Evolutionary conservation across 2,329 filamentous ascomycete genomes (phyloP), one percentile per base, ranked within the genome.

Genomic region (Pestalotiopsis sp.): DNA sequence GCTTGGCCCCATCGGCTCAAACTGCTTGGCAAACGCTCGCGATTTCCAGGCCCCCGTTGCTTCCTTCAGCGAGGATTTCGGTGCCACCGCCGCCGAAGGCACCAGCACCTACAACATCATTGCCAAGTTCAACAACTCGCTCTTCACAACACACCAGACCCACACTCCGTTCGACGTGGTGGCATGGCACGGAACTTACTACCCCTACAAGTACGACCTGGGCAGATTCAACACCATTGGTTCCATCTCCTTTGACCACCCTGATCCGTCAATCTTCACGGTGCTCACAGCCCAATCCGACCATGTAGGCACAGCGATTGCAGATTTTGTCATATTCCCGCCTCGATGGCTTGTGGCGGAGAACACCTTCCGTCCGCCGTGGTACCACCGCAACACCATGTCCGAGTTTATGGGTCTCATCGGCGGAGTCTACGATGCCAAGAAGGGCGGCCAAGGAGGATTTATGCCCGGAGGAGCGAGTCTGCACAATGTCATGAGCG

Each of bases 141-240:
- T 92, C 61, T 92, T 91, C 78, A 81, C 83, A 17, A 87, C 88
- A 27, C 84, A 80, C 61, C 90, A 92, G 77, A 79, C 84, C 6
- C 90, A 92, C 76, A 89, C 87, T 0, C 90, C 90, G 0, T 92
- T 91, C 74, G 90, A 92, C 72, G 85, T 92, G 3, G 90, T 92
- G 13, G 89, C 89, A n/a, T 92, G 90, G 90, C 90, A 92, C 73
- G 90, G 90, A 20, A 90, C 87, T 69, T 92, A 92, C 78, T 89
- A 89, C 70, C 90, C 90, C 0, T 92, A 89, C 81, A 92, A 92
- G 77, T 92, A 92, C 77, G 90, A 92, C 72, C 83, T 92, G 0
- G 89, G 89, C 56, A 87, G 89, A 31, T 92, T 92, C 80, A 90
- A 89, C 76, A 88, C 87, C 57, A 89, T 92, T 56, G 90, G 90